These are phyloP conservation scores for Annulohypoxylon bovei DNA, from an alignment of 495 filamentous ascomycete species.

Conservation along the genomic window DNA sequence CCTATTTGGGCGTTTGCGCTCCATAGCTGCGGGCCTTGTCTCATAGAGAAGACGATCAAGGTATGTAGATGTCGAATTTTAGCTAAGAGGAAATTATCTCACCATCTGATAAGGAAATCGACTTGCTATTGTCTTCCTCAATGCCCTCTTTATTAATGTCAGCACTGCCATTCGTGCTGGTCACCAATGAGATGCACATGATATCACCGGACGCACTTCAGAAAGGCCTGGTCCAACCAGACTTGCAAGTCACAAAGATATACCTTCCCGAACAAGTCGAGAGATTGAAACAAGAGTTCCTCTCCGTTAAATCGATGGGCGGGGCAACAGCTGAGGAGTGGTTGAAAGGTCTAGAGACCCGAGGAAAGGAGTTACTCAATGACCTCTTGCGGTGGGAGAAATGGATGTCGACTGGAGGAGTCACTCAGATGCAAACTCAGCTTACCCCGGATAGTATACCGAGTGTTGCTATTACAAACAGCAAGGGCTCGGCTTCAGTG, in stretches of 20 bases:
- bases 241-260: constrained; percentile 65
- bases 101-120: constrained; percentile 64
- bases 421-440: constrained; percentile 49
- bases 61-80: constrained; percentile 53
- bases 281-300: constrained; percentile 63
- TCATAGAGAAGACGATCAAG: constrained; percentile 66
- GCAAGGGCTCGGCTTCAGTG: background rate
- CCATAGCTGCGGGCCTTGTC: constrained; percentile 69
- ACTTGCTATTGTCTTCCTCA: constrained; percentile 67
- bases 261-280: constrained; percentile 69
- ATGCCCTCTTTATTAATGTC: constrained; percentile 66
- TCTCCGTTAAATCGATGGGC: constrained; percentile 67
- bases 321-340: constrained; percentile 73
- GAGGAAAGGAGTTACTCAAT: constrained; percentile 64
- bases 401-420: constrained; percentile 66
- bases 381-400: constrained; percentile 76
- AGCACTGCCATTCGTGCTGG: constrained; percentile 71
- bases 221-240: constrained; percentile 54
- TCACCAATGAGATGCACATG: constrained; percentile 66
- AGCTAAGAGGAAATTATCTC: constrained; percentile 10
- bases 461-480: background rate
- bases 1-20: constrained; percentile 73
- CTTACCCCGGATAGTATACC: background rate
- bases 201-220: constrained; percentile 64
- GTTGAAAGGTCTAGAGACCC: constrained; percentile 72